phyloP scores from a whole-genome alignment of 1,284 basidiomycete species.

The Leccinum pachyderme region DNA sequence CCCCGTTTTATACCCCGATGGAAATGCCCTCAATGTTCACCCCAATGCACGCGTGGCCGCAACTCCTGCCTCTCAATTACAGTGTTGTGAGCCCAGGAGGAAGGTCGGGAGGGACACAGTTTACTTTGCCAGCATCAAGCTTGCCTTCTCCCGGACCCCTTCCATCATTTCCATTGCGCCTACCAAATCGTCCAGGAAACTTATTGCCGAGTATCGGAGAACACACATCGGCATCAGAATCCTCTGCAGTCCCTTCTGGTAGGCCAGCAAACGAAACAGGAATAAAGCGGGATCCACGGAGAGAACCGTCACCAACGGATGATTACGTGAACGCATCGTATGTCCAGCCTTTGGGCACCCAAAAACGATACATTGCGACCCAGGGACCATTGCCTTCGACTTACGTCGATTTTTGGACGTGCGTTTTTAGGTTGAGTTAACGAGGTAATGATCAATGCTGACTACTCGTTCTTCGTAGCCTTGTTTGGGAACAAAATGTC shows the following conservation, averaged over 20 bases:
- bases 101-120: slow-evolving; percentile 10
- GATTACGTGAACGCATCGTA: slow-evolving; percentile 96
- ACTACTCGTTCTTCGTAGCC: slow-evolving; percentile 39
- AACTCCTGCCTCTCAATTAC: slow-evolving; percentile 5
- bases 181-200: slow-evolving; percentile 17
- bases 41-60: slow-evolving; percentile 13
- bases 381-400: slow-evolving; percentile 93
- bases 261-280: neutral
- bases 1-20: slow-evolving; percentile 34
- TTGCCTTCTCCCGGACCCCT: slow-evolving; percentile 9
- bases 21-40: slow-evolving; percentile 19
- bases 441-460: slow-evolving; percentile 2
- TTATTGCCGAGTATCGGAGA: slow-evolving; percentile 22
- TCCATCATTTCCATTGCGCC: slow-evolving; percentile 20
- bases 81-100: slow-evolving; percentile 1
- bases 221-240: slow-evolving; percentile 7
- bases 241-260: neutral
- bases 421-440: slow-evolving; percentile 36
- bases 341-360: slow-evolving; percentile 82
- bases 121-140: slow-evolving; percentile 1
- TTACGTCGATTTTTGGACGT: slow-evolving; percentile 96
- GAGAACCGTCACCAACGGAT: slow-evolving; percentile 44
- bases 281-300: neutral
- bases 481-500: slow-evolving; percentile 80
- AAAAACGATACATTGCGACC: slow-evolving; percentile 88